Evolutionary conservation across 345 rosid species (phyloP).

Genomic region (Chamaenerion angustifolium): DNA sequence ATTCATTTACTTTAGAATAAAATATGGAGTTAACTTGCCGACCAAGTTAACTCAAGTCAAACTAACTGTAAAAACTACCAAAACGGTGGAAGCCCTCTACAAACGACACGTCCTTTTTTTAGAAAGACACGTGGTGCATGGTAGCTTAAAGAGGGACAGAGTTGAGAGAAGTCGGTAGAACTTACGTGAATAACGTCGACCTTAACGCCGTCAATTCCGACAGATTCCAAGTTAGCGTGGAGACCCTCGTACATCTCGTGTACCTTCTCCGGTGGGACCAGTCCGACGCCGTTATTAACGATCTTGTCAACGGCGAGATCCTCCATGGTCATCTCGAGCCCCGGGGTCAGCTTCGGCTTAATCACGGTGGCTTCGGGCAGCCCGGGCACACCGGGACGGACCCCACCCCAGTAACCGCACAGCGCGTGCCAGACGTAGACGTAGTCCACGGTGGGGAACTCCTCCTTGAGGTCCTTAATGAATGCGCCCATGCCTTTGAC

Average conservation of each 20-base stretch:
- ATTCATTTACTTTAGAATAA: too few relatives aligned
- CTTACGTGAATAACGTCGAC: conserved; percentile 97
- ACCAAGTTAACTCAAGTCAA: conserved; percentile 14
- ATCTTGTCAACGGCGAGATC: conserved; percentile 96
- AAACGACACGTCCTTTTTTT: not conserved
- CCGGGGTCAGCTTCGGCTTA: conserved; percentile 54
- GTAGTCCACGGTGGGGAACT: conserved; percentile 58
- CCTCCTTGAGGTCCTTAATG: conserved; percentile 59
- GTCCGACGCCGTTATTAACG: conserved; percentile 48
- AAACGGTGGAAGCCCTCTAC: not conserved
- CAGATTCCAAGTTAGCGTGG: conserved; percentile 55
- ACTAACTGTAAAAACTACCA: conserved; percentile 5
- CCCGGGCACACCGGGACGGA: conserved; percentile 57
- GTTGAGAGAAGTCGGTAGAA: not conserved
- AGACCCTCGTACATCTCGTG: conserved; percentile 72
- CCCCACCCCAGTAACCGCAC: conserved; percentile 96
- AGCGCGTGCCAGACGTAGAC: conserved; percentile 96
- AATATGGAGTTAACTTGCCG: conserved; percentile 19
- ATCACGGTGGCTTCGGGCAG: conserved; percentile 34
- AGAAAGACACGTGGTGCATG: not conserved
- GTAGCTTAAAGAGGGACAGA: not conserved
- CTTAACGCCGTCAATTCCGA: conserved; percentile 92
- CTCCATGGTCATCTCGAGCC: conserved; percentile 62
- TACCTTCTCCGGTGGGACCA: conserved; percentile 55
- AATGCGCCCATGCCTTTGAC: conserved; percentile 72